Conservation (phyloP, 140 eudicot species). For the Bidens hawaiensis region DNA sequence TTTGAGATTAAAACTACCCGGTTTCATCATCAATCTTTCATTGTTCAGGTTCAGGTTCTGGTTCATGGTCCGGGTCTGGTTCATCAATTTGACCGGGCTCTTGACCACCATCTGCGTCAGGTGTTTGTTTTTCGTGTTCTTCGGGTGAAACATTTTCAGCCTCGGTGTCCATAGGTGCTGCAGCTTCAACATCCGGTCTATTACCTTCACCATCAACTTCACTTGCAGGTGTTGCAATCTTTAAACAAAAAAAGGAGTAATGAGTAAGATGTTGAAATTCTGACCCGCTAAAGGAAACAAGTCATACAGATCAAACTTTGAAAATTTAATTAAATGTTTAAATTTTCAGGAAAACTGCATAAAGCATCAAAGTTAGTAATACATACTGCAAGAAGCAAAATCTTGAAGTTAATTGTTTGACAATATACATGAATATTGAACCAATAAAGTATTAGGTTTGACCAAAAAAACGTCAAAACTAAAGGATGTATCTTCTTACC, state of each 20-base stretch:
- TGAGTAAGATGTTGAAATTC: not conserved
- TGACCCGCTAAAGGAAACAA: not conserved
- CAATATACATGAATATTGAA: not conserved
- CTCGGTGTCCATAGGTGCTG: constrained; percentile 62
- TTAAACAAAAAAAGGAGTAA: not conserved
- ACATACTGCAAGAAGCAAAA: no score
- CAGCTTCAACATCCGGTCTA: constrained; percentile 52
- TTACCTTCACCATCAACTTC: constrained; percentile 65
- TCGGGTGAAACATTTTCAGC: constrained; percentile 48
- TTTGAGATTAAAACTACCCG: no score
- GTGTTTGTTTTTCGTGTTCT: constrained; percentile 56
- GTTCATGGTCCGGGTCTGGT: constrained; percentile 47
- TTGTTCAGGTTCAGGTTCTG: constrained; percentile 45
- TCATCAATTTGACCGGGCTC: constrained; percentile 78
- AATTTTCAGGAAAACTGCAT: not conserved
- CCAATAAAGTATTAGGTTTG: not conserved
- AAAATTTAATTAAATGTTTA: not conserved
- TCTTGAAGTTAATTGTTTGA: no score
- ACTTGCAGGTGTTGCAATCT: constrained; percentile 65
- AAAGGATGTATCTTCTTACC: constrained; percentile 29
- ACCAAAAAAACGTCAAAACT: not conserved
- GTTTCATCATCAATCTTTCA: constrained; percentile 74
- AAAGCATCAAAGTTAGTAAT: constrained; percentile 3
- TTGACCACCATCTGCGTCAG: constrained; percentile 62
- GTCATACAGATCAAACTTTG: not conserved